Percentiles rank a stretch among this genome's conserved stretches.
These are phyloP conservation scores for Scheffersomyces ergatensis DNA, from an alignment of 805 yeast species.

Conservation along the genomic window DNA sequence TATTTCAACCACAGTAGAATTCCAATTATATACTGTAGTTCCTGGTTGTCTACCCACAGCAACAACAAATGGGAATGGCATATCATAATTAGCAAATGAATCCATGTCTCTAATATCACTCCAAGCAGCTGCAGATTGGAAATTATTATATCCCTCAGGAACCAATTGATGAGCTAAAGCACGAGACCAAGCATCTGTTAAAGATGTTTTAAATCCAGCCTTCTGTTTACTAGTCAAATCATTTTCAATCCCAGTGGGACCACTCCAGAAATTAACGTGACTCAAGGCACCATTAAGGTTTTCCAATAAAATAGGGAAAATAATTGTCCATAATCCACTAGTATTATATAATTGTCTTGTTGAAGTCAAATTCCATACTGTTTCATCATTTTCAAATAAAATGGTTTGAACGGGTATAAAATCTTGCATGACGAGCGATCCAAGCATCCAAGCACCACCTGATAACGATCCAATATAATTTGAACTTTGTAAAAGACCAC, in stretches of 20 bases:
- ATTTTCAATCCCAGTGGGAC: slow-evolving; percentile 39
- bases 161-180: slow-evolving; percentile 64
- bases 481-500: slow-evolving; percentile 71
- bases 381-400: slow-evolving; percentile 27
- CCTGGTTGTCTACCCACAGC: slow-evolving; percentile 37
- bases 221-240: slow-evolving; percentile 42
- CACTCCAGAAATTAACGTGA: slow-evolving; percentile 28
- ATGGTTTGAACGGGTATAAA: slow-evolving; percentile 71
- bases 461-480: slow-evolving; percentile 77
- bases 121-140: slow-evolving; percentile 25
- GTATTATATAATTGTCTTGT: slow-evolving; percentile 26
- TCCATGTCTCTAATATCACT: slow-evolving; percentile 27
- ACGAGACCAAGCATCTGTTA: slow-evolving; percentile 40
- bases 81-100: slow-evolving; percentile 30
- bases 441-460: slow-evolving; percentile 60
- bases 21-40: slow-evolving; percentile 24
- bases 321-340: slow-evolving; percentile 12
- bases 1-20: slow-evolving; percentile 40
- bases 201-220: slow-evolving; percentile 27
- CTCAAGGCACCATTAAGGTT: slow-evolving; percentile 23
- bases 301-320: slow-evolving; percentile 16
- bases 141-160: slow-evolving; percentile 20
- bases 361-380: slow-evolving; percentile 34
- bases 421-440: slow-evolving; percentile 61
- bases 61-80: slow-evolving; percentile 40